Evolutionary conservation across 106 monocot species (phyloP).

Genomic region (Alisma plantagoaquatica): DNA sequence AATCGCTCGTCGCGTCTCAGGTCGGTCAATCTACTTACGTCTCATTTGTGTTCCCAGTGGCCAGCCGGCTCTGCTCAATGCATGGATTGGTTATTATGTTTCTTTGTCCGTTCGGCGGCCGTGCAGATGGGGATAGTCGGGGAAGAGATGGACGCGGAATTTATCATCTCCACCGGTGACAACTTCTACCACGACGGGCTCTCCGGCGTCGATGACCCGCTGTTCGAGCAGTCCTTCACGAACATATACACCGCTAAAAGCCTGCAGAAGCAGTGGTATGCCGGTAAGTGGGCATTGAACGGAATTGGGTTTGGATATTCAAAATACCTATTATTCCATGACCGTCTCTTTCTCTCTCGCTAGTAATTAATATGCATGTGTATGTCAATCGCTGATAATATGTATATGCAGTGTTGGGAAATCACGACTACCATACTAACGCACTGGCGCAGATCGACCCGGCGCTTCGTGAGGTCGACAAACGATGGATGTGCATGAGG

Average conservation of each 20-base stretch:
- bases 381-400: too few species aligned
- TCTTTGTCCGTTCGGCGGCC: neutral
- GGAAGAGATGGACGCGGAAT: constrained; percentile 57
- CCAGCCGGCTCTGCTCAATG: neutral
- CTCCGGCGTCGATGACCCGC: constrained; percentile 33
- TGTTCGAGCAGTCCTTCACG: constrained; percentile 55
- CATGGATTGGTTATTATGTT: neutral
- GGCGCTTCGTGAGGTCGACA: constrained; percentile 34
- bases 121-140: constrained; percentile 64
- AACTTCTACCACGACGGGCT: constrained; percentile 73
- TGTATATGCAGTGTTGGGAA: constrained; percentile 40
- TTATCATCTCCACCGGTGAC: constrained; percentile 73
- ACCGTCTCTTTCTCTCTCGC: too few species aligned
- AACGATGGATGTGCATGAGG: constrained; percentile 68
- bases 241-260: constrained; percentile 68
- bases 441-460: constrained; percentile 55
- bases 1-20: constrained; percentile 37
- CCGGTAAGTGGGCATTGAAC: constrained; percentile 27
- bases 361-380: neutral
- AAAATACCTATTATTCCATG: neutral
- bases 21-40: constrained; percentile 3
- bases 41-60: too few species aligned
- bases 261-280: constrained; percentile 80
- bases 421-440: constrained; percentile 77
- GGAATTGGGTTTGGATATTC: too few species aligned